phyloP scores from a whole-genome alignment of 345 rosid genomes.

The Streptanthus diversifolius region DNA sequence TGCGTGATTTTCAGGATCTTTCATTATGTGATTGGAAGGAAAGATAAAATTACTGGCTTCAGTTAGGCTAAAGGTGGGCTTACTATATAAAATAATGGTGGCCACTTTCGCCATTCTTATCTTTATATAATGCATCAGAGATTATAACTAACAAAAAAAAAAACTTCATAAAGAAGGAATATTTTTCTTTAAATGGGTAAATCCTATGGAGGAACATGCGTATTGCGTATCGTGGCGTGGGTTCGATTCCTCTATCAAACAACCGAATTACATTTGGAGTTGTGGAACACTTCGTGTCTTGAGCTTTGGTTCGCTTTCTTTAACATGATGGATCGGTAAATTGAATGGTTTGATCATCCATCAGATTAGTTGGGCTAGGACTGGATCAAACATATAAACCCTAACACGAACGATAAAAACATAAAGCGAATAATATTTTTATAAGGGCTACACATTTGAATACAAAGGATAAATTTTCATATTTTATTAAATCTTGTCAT shows the following conservation, averaged over 20 bases:
- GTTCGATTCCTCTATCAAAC: not conserved
- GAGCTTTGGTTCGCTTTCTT: not conserved
- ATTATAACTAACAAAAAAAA: too few species aligned
- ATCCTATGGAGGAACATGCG: too few species aligned
- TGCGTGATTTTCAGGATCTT: not conserved
- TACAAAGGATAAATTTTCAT: not conserved
- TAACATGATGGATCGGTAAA: not conserved
- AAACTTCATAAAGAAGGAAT: not conserved
- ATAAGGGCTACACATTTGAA: not conserved
- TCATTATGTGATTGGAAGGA: not conserved
- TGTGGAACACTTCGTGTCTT: not conserved
- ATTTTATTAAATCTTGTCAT: not conserved
- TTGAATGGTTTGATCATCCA: not conserved
- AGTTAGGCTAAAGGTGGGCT: too few species aligned
- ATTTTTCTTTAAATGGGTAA: not conserved
- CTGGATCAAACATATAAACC: too few species aligned
- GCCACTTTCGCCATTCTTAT: too few species aligned
- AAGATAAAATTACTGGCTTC: too few species aligned
- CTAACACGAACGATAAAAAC: too few species aligned
- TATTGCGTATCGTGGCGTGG: not conserved
- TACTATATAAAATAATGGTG: too few species aligned
- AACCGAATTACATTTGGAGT: not conserved
- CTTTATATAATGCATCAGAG: too few species aligned
- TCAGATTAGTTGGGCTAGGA: not conserved
- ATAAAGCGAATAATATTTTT: not conserved